Base-by-base conservation (phyloP, 2,329 filamentous ascomycete species). In the Corniculantispora saksenae region DNA sequence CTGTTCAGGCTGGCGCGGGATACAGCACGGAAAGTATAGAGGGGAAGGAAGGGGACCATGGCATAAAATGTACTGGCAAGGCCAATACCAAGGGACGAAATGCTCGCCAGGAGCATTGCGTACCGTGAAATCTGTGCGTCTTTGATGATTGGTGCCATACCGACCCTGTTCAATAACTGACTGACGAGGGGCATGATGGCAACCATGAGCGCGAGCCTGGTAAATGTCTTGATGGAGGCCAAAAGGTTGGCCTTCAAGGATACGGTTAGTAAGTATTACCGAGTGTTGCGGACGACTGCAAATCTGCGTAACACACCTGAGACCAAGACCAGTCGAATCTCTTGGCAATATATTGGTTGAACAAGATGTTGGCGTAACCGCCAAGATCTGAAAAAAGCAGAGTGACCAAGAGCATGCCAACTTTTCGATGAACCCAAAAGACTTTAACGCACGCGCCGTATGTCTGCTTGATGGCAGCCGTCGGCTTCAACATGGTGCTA, bases 321-420 rank as follows among this genome's bases (percentile, higher is more conserved):
- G 60, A 40, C 60, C 60, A 62, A 6, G 60, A 62, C 60, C 48
- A 54, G 32, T 25, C 21, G 21, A 62, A 62, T 19, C 60, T n/a
- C 32, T 62, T 62, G 17, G 45, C 29, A 45, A 62, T 55, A 25
- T 62, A 62, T 21, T 62, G 60, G 25, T 51, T 51, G 27, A 62
- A 47, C 48, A 62, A 29, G 10, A 62, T 54, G 48, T 21, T 54
- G 6, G 51, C 47, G 55, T 62, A 51, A 1, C 27, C 35, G 10
- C 60, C 50, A 23, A 62, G 48, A 8, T 51, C 51, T 8, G 48
- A 32, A 40, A 62, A 62, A 1, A 62, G n/a, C n/a, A 62, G n/a
- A 15, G 40, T 54, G 19, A 21, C 12, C 13, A 62, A 19, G 13
- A 62, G 60, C 2, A 62, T 25, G 9, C 48, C 60, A 10, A 54